Evolutionary conservation across 129 eudicot species (phyloP), one percentile per base, ranked within the genome.

Genomic region (Arctium minus): DNA sequence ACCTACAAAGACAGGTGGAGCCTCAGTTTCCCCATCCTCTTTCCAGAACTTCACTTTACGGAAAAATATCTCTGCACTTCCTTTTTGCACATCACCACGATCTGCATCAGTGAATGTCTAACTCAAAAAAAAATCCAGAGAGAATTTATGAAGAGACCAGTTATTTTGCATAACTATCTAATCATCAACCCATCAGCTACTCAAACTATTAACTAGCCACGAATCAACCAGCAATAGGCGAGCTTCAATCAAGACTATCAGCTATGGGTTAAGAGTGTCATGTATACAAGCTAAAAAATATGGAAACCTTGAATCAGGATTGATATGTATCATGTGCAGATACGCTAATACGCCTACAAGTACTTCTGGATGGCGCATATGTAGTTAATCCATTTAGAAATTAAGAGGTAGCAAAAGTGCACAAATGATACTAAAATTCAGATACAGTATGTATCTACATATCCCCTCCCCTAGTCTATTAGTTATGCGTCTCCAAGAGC

Each of bases 1-100:
- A 94, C 98, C 96, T 93, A 94, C 98, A 91, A 94, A 94, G 86
- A 94, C 92, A 92, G 98, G 98, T 68, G 98, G 98, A 75, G 98
- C 98, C 87, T 94, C 98, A 44, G 91, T 94, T 82, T 92, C 97
- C 64, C 90, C 96, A 62, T 94, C 98, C 86, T 94, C 97, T 75
- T 87, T 94, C 98, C 98, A 94, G 83, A 94, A 94, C 87, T 94
- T 94, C 3, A 94, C 98, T 91, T 94, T 94, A 31, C 97, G 98
- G 78, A 94, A 94, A 87, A 94, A 94, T 81, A 89, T 94, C 85
- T 94, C 98, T 2, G 98, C 95, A 81, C 96, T 94, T 78, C 97
- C 96, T 85, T 94, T 92, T 75, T 88, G 97, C 81, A 94, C 94
- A 86, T 94, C 98, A 70, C 97, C 93, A 6, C 98, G 97, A 80